Percentiles rank a stretch among this genome's conserved stretches.
Conservation (phyloP, 208 protist species). For the Leishmania major region DNA sequence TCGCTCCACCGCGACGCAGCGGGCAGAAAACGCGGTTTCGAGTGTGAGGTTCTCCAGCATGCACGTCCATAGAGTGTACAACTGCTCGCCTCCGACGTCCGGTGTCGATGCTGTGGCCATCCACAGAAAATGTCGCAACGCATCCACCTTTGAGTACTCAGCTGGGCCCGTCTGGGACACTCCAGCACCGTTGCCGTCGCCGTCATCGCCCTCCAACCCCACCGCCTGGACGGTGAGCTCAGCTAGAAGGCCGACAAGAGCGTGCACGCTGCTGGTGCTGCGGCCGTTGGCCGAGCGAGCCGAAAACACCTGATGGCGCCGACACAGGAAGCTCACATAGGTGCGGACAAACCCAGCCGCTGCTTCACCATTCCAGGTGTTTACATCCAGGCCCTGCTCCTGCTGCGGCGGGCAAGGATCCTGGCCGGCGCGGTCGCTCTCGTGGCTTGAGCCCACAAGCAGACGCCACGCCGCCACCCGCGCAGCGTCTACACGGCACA, state of each 20-base stretch:
- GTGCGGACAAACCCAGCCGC: not conserved
- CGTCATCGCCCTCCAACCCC: not conserved
- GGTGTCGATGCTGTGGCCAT: too few species aligned
- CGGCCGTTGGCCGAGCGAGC: not conserved
- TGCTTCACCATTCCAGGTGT: not conserved
- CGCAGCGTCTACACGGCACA: conserved; percentile 13
- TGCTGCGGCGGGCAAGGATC: not conserved
- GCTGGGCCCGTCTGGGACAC: not conserved
- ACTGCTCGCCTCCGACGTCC: not conserved
- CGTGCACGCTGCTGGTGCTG: not conserved
- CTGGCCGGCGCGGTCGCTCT: not conserved
- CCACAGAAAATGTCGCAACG: not conserved
- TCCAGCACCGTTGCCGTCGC: not conserved
- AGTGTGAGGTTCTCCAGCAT: conserved; percentile 10
- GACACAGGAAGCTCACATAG: conserved; percentile 9
- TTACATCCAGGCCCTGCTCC: not conserved
- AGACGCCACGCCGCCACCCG: conserved; percentile 23
- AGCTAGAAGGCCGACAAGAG: not conserved
- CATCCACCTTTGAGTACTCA: not conserved
- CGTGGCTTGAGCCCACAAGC: conserved; percentile 1
- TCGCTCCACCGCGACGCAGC: not conserved
- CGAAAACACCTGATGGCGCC: conserved; percentile 1
- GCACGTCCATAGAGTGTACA: conserved; percentile 11
- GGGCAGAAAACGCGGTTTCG: conserved; percentile 2
- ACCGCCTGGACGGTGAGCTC: not conserved